A percentile compares a stretch with the other conserved stretches of the same genome.
Conservation (phyloP, 495 filamentous ascomycete species). For the Podospora sp. region DNA sequence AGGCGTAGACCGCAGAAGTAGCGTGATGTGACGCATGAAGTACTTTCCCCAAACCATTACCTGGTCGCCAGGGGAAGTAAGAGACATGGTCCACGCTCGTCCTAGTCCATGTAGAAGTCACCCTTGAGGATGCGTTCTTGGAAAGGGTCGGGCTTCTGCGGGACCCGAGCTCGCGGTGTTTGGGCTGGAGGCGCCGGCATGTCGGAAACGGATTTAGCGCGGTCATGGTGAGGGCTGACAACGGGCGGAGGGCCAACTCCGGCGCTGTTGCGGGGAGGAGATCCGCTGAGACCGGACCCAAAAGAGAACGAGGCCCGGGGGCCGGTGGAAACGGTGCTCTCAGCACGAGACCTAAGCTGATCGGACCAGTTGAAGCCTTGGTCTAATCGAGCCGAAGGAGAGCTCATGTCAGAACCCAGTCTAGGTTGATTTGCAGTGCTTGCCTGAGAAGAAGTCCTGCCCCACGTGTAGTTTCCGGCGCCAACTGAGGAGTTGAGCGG, state of each 20-base stretch:
- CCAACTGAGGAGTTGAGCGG: conserved; percentile 24
- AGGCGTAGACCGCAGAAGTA: conserved; percentile 5
- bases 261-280: conserved; percentile 45
- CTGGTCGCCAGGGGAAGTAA: not conserved
- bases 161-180: conserved; percentile 45
- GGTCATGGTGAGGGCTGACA: conserved; percentile 59
- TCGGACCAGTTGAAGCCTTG: conserved; percentile 94
- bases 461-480: conserved; percentile 35
- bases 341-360: conserved; percentile 84
- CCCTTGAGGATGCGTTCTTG: conserved; percentile 96
- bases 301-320: conserved; percentile 51
- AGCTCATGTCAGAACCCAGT: conserved; percentile 61
- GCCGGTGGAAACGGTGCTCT: conserved; percentile 70
- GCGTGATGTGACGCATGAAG: conserved; percentile 9
- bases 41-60: not conserved
- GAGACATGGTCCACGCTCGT: conserved; percentile 2
- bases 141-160: conserved; percentile 79
- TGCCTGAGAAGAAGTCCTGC: conserved; percentile 48
- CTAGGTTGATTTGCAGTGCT: conserved; percentile 55
- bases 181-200: conserved; percentile 64
- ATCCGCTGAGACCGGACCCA: conserved; percentile 36
- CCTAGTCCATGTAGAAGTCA: conserved; percentile 96
- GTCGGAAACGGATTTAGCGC: conserved; percentile 69
- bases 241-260: conserved; percentile 32
- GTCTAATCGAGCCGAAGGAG: conserved; percentile 63